A percentile compares a stretch with the other conserved stretches of the same genome.
phyloP scores from a whole-genome alignment of 148 eudicot species.

The Silene latifolia region DNA sequence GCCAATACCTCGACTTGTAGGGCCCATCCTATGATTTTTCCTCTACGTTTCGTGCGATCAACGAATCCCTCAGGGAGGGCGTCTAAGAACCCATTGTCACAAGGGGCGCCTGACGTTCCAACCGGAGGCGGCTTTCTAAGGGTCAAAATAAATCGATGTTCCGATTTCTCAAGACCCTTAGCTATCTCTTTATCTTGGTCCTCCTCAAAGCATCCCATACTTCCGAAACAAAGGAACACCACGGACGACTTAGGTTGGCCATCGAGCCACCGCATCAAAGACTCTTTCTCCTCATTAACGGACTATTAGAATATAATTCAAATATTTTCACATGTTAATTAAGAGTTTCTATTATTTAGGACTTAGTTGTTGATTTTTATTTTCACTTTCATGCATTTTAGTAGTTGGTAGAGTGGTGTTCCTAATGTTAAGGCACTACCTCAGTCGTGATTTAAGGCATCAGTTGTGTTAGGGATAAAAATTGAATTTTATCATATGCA shows the following conservation, averaged over 20 bases:
- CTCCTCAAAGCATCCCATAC: neutral
- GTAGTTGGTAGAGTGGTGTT: too few relatives aligned
- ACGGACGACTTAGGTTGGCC: neutral
- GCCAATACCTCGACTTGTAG: neutral
- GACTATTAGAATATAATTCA: too few relatives aligned
- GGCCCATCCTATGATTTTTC: neutral
- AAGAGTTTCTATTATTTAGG: too few relatives aligned
- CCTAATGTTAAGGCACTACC: too few relatives aligned
- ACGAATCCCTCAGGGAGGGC: neutral
- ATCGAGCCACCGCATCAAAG: neutral
- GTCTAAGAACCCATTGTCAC: neutral
- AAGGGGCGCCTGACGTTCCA: neutral
- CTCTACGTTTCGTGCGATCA: neutral
- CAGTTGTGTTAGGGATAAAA: too few relatives aligned
- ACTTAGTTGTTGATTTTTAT: too few relatives aligned
- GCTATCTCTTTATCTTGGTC: constrained; percentile 6
- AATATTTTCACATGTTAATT: too few relatives aligned
- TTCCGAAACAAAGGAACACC: neutral
- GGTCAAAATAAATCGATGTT: neutral
- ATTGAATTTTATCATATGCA: too few relatives aligned
- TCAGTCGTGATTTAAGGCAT: too few relatives aligned
- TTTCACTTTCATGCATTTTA: too few relatives aligned
- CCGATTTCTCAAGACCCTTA: neutral
- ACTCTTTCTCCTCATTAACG: neutral
- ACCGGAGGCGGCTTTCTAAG: neutral